Evolutionary conservation across 129 eudicot genomes (phyloP).

Genomic region (Logfia minima): DNA sequence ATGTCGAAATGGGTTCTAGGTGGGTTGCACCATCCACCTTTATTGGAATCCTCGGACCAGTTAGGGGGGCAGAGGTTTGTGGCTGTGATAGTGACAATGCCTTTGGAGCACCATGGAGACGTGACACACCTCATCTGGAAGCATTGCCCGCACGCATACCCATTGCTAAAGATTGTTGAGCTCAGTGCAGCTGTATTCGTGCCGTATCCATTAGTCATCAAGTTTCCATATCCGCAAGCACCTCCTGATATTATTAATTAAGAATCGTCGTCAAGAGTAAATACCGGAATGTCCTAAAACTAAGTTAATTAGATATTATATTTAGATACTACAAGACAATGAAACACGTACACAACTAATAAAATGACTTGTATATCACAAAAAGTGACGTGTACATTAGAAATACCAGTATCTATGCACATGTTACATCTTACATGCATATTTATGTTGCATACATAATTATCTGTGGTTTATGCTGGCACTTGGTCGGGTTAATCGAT

Average conservation of each 20-base stretch:
- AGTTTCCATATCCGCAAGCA: constrained; percentile 91
- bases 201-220: constrained; percentile 67
- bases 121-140: constrained; percentile 60
- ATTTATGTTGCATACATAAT: too few species aligned
- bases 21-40: constrained; percentile 98
- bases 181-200: constrained; percentile 88
- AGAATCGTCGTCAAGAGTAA: neutral
- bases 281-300: neutral
- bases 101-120: constrained; percentile 56
- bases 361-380: too few species aligned
- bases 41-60: constrained; percentile 54
- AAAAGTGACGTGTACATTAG: too few species aligned
- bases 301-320: too few species aligned
- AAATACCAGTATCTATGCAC: too few species aligned
- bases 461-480: too few species aligned
- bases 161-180: constrained; percentile 65
- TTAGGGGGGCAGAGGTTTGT: constrained; percentile 95
- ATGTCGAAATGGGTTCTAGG: constrained; percentile 90
- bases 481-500: neutral
- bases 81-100: constrained; percentile 63
- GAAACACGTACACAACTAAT: too few species aligned
- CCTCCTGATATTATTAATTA: constrained; percentile 52
- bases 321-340: too few species aligned
- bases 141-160: constrained; percentile 81
- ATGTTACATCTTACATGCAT: too few species aligned